phyloP scores from a whole-genome alignment of 2,329 filamentous ascomycete genomes.

The Colletotrichum sp. region DNA sequence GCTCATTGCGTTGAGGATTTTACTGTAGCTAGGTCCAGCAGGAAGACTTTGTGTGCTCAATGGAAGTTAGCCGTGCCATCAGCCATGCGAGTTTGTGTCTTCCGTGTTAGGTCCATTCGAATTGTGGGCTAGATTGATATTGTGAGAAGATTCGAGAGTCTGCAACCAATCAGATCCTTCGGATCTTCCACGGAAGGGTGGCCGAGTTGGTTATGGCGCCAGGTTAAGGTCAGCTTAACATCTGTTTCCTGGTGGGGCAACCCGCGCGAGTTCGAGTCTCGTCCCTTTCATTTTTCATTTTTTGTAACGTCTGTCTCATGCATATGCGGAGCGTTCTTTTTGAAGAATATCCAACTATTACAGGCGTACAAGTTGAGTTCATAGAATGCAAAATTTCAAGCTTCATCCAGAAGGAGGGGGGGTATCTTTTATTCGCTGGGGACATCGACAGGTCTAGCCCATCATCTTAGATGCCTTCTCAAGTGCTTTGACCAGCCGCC shows the following conservation, averaged over 20 bases:
- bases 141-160: accelerated
- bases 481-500: not conserved
- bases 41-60: not conserved
- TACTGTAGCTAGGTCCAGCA: not conserved
- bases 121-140: accelerated
- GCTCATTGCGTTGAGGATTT: not conserved
- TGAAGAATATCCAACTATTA: accelerated
- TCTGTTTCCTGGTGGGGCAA: conserved; percentile 13
- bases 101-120: accelerated
- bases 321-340: not conserved
- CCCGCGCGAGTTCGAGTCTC: conserved; percentile 13
- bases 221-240: conserved; percentile 11
- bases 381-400: not conserved
- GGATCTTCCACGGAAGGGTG: not conserved
- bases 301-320: not conserved
- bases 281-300: not conserved
- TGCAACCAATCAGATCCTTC: not conserved
- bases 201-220: conserved; percentile 13
- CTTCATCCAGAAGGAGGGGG: not conserved
- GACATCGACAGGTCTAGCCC: not conserved
- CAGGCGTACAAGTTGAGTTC: not conserved
- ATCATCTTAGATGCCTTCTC: not conserved
- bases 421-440: not conserved
- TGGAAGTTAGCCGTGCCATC: not conserved
- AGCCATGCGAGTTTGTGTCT: not conserved